Evolutionary conservation across 2,329 filamentous ascomycete genomes (phyloP).

Genomic region (Aureobasidium sp.): DNA sequence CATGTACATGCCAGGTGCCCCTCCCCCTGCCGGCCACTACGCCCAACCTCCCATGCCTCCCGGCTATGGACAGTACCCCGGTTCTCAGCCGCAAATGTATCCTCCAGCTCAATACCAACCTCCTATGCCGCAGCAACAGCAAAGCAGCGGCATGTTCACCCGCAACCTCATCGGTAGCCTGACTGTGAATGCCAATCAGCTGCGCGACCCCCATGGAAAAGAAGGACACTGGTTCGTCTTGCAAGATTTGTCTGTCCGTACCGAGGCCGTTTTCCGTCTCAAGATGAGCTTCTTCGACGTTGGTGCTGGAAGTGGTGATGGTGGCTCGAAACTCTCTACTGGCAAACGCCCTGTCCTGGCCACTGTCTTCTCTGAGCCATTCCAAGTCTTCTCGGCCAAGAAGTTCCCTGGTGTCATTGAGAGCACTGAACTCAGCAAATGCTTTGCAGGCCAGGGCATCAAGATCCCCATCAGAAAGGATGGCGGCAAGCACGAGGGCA

Average conservation of each 20-base stretch:
- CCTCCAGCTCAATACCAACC: not conserved
- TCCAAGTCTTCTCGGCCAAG: slow-evolving; percentile 93
- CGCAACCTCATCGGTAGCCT: slow-evolving; percentile 90
- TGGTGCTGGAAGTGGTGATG: slow-evolving; percentile 38
- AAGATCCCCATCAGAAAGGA: slow-evolving; percentile 96
- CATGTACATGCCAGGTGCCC: not conserved
- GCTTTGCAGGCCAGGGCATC: slow-evolving; percentile 86
- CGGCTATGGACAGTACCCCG: slow-evolving; percentile 14
- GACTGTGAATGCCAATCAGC: slow-evolving; percentile 75
- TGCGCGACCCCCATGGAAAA: slow-evolving; percentile 69
- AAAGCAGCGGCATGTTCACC: slow-evolving; percentile 77
- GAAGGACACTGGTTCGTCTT: slow-evolving; percentile 94
- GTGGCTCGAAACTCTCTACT: slow-evolving; percentile 49
- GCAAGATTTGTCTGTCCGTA: slow-evolving; percentile 88
- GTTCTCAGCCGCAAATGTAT: slow-evolving; percentile 2
- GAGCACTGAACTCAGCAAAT: slow-evolving; percentile 82
- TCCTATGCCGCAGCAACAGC: slow-evolving; percentile 21
- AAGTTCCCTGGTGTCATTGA: slow-evolving; percentile 98
- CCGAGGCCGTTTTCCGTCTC: slow-evolving; percentile 76
- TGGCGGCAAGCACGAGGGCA: slow-evolving; percentile 42
- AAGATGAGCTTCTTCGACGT: slow-evolving; percentile 81
- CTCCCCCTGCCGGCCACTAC: not conserved
- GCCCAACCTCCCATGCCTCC: slow-evolving; percentile 5
- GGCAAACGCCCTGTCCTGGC: slow-evolving; percentile 75
- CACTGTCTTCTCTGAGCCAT: slow-evolving; percentile 75